Evolutionary conservation across 1,139 yeast species (phyloP).

Genomic region (Saccharomyces hybrid): DNA sequence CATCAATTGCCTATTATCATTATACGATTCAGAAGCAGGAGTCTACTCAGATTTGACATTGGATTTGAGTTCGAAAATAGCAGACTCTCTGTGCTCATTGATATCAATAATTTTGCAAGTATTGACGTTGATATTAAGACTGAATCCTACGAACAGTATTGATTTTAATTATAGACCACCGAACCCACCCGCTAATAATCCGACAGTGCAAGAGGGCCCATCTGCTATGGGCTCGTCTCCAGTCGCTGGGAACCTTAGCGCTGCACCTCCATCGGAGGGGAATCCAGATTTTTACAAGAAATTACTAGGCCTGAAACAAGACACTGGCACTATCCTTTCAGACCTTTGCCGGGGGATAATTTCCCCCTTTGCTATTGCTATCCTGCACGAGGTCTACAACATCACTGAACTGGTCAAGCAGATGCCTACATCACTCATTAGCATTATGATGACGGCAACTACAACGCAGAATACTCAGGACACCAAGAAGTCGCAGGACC

Average conservation of each 20-base stretch:
- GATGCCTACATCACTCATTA: slow-evolving; percentile 27
- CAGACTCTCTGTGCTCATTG: slow-evolving; percentile 18
- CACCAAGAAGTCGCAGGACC: slow-evolving; percentile 16
- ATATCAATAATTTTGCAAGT: slow-evolving; percentile 20
- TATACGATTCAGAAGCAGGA: slow-evolving; percentile 9
- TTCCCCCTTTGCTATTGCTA: slow-evolving; percentile 26
- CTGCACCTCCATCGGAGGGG: slow-evolving; percentile 7
- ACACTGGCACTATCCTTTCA: slow-evolving; percentile 14
- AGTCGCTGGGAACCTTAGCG: not conserved
- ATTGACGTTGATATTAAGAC: slow-evolving; percentile 20
- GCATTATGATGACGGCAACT: slow-evolving; percentile 21
- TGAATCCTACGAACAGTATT: slow-evolving; percentile 28
- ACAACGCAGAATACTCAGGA: slow-evolving; percentile 6
- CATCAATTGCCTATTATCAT: slow-evolving; percentile 13
- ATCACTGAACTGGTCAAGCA: slow-evolving; percentile 24
- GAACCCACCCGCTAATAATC: slow-evolving; percentile 1
- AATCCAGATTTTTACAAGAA: slow-evolving; percentile 21
- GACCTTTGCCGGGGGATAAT: slow-evolving; percentile 21
- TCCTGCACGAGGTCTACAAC: slow-evolving; percentile 23
- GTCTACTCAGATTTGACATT: slow-evolving; percentile 4
- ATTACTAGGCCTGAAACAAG: slow-evolving; percentile 24
- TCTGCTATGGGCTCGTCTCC: not conserved
- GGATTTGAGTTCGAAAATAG: slow-evolving; percentile 8
- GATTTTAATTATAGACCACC: slow-evolving; percentile 19
- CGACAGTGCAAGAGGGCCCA: not conserved